Percentiles rank a stretch among this genome's conserved stretches.
These are phyloP conservation scores for Syzygium syzygioides DNA, from an alignment of 441 rosid species.

Conservation along the genomic window DNA sequence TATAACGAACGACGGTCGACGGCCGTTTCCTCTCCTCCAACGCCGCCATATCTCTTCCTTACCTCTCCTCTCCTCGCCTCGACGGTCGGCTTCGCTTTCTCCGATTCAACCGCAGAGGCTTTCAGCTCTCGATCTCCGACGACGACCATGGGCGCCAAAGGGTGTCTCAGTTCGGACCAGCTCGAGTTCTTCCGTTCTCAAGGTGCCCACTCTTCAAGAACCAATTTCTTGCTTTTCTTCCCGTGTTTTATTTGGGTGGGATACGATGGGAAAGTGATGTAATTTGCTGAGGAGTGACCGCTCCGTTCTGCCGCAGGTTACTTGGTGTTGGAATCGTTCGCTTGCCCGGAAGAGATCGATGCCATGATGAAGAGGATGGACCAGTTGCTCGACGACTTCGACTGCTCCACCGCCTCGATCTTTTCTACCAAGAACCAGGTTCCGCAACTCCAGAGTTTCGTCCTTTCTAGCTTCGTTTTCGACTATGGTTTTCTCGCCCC, in stretches of 20 bases:
- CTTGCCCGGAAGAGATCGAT: conserved; percentile 47
- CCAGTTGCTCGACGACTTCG: conserved; percentile 53
- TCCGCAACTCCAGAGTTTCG: no score
- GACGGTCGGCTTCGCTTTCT: background rate
- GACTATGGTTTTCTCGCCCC: background rate
- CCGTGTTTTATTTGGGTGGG: background rate
- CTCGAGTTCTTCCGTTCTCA: conserved; percentile 53
- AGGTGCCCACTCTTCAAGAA: conserved; percentile 22
- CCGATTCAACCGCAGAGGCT: background rate
- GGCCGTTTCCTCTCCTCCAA: background rate
- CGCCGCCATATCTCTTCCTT: background rate
- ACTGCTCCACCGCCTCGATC: conserved; percentile 50
- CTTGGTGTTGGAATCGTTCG: conserved; percentile 73
- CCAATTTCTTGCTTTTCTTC: background rate
- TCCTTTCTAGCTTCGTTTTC: background rate
- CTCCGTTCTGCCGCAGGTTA: conserved; percentile 36
- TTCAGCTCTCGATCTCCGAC: background rate
- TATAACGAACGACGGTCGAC: background rate
- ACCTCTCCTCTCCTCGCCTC: no score
- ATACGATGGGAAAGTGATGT: background rate
- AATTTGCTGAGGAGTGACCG: background rate
- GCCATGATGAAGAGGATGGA: conserved; percentile 66
- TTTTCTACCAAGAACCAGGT: conserved; percentile 96
- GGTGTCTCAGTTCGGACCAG: conserved; percentile 56
- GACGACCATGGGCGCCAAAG: conserved; percentile 43